These are phyloP conservation scores for Chloris gayana DNA, from an alignment of 176 grass and related monocot genomes.

Conservation along the genomic window DNA sequence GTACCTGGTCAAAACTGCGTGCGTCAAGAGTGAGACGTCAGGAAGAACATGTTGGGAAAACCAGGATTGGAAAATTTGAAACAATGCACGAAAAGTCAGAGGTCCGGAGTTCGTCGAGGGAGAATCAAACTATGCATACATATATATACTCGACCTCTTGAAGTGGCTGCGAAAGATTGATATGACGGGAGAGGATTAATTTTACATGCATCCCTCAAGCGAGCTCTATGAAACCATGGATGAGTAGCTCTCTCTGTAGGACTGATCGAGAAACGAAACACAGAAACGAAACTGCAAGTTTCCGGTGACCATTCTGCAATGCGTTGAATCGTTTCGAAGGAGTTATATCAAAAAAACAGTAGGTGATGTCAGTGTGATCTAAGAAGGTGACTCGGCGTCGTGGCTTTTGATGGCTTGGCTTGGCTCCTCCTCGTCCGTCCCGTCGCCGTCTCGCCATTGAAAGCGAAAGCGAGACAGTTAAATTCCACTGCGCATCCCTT, in stretches of 20 bases:
- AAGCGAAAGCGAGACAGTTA: slow-evolving; percentile 38
- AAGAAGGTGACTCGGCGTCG: slow-evolving; percentile 8
- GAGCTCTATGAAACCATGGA: background rate
- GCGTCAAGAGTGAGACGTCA: background rate
- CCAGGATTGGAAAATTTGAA: background rate
- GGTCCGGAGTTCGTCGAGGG: background rate
- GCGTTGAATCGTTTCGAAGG: background rate
- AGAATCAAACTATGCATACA: too few relatives aligned
- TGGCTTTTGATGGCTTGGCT: slow-evolving; percentile 39
- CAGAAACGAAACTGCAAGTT: background rate
- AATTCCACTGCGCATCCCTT: slow-evolving; percentile 26
- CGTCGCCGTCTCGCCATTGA: background rate
- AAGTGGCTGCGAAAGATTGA: too few relatives aligned
- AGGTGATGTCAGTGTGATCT: slow-evolving; percentile 9
- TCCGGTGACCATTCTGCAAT: background rate
- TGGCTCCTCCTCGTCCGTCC: background rate
- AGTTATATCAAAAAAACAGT: background rate
- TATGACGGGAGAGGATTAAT: too few relatives aligned
- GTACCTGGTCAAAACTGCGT: background rate
- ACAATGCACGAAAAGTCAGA: background rate
- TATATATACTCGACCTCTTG: too few relatives aligned
- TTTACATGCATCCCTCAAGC: background rate
- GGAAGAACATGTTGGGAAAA: background rate
- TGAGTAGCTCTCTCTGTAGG: background rate
- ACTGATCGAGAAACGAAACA: too few relatives aligned